Evolutionary conservation across 768 basidiomycete species (phyloP), one percentile per base, ranked within the genome.

Genomic region (Rossbeevera mucosa): DNA sequence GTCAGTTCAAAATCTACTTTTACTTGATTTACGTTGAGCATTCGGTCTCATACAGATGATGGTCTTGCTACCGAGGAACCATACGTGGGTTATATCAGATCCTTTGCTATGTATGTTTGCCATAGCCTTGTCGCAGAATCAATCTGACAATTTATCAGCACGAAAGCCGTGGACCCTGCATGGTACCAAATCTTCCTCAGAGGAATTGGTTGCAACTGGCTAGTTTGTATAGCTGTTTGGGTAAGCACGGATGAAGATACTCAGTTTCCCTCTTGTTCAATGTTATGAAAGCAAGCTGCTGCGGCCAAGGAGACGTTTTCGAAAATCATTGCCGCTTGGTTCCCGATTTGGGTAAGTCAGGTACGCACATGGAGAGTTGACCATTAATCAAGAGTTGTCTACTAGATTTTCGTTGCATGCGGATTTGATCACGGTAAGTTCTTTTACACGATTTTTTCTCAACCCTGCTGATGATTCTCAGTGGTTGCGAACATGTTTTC

Each of bases 401-500:
- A 50, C 0, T 51, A 85, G 83, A 72, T 84, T 21, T 88, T 88
- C 62, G 86, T 88, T 6, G 76, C 87, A 0, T 83, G 82, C 56
- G 78, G 79, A 12, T 86, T 76, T 57, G 86, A 88, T 59, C 86
- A 88, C 72, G 83, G 86, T 80, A 63, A 51, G 74, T 50, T 20
- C 2, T 3, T 28, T 46, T 36, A 8, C n/a, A 25, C 18, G 21
- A 7, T 42, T 42, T 13, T 24, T 41, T 41, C 30, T 7, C 12
- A 21, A 7, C 5, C 7, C n/a, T 8, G 45, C 29, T 54, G 41
- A 49, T 45, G 16, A 28, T 47, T 26, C 28, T 30, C 42, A 85
- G 84, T 86, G 9, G 70, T 86, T 24, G 86, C 86, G 18, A 88
- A 88, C 63, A 88, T 88, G 86, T 88, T 82, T 64, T 86, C 80